Evolutionary conservation across 2,329 filamentous ascomycete species (phyloP).

Genomic region (Aspergillus hortae): DNA sequence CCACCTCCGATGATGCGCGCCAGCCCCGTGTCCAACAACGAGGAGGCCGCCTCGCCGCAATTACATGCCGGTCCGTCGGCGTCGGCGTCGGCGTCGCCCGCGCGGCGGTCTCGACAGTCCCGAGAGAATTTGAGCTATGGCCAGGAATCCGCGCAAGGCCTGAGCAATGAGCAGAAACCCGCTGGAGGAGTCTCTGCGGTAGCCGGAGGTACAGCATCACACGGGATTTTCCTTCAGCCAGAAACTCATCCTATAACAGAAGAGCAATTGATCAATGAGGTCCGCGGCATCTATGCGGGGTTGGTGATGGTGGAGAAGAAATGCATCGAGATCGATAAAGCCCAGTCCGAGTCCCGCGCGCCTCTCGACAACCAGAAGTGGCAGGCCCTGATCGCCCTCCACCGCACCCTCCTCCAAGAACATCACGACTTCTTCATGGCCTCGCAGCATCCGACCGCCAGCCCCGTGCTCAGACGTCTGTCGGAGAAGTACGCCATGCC

Average conservation of each 20-base stretch:
- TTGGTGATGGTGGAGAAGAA: conserved; percentile 83
- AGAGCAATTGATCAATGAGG: conserved; percentile 74
- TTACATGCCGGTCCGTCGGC: background rate
- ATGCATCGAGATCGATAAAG: conserved; percentile 76
- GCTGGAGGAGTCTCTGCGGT: conserved; percentile 15
- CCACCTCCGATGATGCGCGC: conserved; percentile 7
- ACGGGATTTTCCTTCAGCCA: conserved; percentile 51
- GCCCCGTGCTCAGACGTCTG: conserved; percentile 61
- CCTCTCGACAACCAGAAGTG: conserved; percentile 65
- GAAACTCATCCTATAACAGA: conserved; percentile 68
- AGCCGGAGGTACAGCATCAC: conserved; percentile 24
- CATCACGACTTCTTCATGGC: conserved; percentile 86
- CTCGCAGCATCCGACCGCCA: conserved; percentile 78
- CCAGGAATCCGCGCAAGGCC: conserved; percentile 12
- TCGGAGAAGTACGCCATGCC: conserved; percentile 87
- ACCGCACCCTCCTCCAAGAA: conserved; percentile 75
- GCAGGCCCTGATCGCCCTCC: conserved; percentile 77
- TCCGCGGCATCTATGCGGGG: conserved; percentile 63
- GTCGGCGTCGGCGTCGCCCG: conserved; percentile 8
- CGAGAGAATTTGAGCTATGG: conserved; percentile 13
- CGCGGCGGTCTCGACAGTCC: conserved; percentile 6
- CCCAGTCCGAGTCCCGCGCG: conserved; percentile 54
- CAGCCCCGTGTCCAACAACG: conserved; percentile 12
- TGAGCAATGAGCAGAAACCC: conserved; percentile 15
- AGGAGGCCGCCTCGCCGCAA: background rate